Percentiles rank a stretch among this genome's conserved stretches.
phyloP scores from a whole-genome alignment of 129 eudicot species.

The Sambucus nigra region DNA sequence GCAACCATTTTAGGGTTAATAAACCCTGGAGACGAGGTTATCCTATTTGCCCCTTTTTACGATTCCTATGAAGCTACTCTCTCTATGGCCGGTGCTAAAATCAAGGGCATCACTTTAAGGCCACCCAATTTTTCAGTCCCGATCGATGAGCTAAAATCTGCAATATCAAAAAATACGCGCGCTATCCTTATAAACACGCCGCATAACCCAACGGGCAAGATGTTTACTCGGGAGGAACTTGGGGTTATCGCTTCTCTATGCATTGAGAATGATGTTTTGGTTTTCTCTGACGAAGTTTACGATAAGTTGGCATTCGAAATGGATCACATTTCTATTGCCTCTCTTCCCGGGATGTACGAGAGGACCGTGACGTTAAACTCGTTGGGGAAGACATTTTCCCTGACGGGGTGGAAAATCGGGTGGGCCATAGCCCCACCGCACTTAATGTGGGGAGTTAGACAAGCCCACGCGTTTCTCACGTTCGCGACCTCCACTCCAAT shows the following conservation, averaged over 20 bases:
- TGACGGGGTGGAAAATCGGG: constrained; percentile 98
- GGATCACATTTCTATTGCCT: constrained; percentile 89
- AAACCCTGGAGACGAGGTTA: constrained; percentile 91
- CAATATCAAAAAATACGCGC: constrained; percentile 67
- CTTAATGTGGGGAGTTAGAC: constrained; percentile 85
- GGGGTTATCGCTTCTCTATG: constrained; percentile 56
- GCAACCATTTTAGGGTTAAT: constrained; percentile 89
- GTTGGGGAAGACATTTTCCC: constrained; percentile 85
- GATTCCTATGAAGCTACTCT: constrained; percentile 92
- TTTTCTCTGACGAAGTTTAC: constrained; percentile 85
- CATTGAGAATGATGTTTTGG: constrained; percentile 79
- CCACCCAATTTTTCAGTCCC: constrained; percentile 83
- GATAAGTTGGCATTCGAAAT: constrained; percentile 86
- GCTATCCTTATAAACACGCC: constrained; percentile 91
- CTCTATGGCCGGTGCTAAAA: constrained; percentile 93
- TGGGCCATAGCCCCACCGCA: constrained; percentile 98
- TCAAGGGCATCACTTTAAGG: constrained; percentile 58
- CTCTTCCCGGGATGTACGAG: constrained; percentile 96
- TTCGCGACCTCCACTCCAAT: constrained; percentile 96
- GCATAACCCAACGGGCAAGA: constrained; percentile 95
- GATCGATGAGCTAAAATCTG: constrained; percentile 62
- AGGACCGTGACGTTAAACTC: constrained; percentile 85
- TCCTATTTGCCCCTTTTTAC: constrained; percentile 87
- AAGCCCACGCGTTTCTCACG: constrained; percentile 88
- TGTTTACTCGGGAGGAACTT: constrained; percentile 78